phyloP scores from a whole-genome alignment of 352 stramenopile species.

The Globisporangium apiculatum region DNA sequence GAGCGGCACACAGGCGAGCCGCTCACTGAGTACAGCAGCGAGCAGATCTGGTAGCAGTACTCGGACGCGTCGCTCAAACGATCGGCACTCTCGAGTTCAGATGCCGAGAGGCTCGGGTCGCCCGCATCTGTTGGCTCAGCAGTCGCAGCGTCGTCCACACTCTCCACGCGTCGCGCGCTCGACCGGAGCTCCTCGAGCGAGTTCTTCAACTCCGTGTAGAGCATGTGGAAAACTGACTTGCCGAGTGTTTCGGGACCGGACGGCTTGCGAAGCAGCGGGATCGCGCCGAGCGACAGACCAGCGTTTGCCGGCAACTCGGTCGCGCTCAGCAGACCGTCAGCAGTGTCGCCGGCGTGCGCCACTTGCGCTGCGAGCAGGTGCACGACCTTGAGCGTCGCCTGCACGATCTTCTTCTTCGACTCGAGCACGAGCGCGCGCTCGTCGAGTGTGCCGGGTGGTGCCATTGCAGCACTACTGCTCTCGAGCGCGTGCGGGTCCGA shows the following conservation, averaged over 20 bases:
- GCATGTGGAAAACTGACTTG: slow-evolving; percentile 89
- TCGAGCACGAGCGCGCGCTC: slow-evolving; percentile 33
- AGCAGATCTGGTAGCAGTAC: slow-evolving; percentile 89
- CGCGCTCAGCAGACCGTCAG: slow-evolving; percentile 44
- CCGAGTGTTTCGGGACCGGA: slow-evolving; percentile 83
- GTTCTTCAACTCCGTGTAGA: slow-evolving; percentile 88
- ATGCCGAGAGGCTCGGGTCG: slow-evolving; percentile 28
- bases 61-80: slow-evolving; percentile 56
- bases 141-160: slow-evolving; percentile 9
- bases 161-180: slow-evolving; percentile 13
- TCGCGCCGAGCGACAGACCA: slow-evolving; percentile 49
- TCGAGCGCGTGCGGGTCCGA: slow-evolving; percentile 31
- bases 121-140: slow-evolving; percentile 33
- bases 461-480: slow-evolving; percentile 2
- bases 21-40: slow-evolving; percentile 82
- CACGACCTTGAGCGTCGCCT: slow-evolving; percentile 82
- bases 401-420: slow-evolving; percentile 75
- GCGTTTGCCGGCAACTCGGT: slow-evolving; percentile 37
- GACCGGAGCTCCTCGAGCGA: slow-evolving; percentile 67
- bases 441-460: slow-evolving; percentile 22
- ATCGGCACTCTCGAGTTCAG: slow-evolving; percentile 26
- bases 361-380: slow-evolving; percentile 86
- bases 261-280: slow-evolving; percentile 75
- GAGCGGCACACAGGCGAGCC: slow-evolving; percentile 72
- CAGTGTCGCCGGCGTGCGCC: slow-evolving; percentile 62